These are phyloP conservation scores for Hura crepitans DNA, from an alignment of 441 rosid species.

Conservation along the genomic window DNA sequence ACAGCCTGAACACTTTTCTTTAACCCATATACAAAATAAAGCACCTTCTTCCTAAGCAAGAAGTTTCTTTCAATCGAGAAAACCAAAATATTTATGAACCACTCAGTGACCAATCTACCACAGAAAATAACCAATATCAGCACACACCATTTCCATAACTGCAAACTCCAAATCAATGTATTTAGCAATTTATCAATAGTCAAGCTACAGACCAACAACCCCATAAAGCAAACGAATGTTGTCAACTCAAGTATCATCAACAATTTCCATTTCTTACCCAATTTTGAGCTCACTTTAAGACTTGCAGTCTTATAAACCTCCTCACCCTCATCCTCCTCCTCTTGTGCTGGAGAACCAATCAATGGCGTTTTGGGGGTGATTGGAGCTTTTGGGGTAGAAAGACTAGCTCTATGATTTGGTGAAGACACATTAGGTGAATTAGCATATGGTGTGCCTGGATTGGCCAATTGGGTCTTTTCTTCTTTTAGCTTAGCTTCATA, in stretches of 20 bases:
- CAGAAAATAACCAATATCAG: slow-evolving; percentile 43
- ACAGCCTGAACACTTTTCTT: slow-evolving; percentile 44
- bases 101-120: slow-evolving; percentile 44
- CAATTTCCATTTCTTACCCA: slow-evolving; percentile 34
- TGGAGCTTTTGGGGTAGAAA: slow-evolving; percentile 31
- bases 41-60: slow-evolving; percentile 51
- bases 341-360: slow-evolving; percentile 25
- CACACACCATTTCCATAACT: slow-evolving; percentile 60
- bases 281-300: slow-evolving; percentile 28
- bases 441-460: slow-evolving; percentile 26
- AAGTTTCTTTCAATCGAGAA: slow-evolving; percentile 49
- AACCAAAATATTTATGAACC: slow-evolving; percentile 42
- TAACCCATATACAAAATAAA: slow-evolving; percentile 50
- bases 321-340: slow-evolving; percentile 48
- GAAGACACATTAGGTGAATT: slow-evolving; percentile 34
- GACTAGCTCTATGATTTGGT: slow-evolving; percentile 16
- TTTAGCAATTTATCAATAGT: slow-evolving; percentile 31
- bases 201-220: slow-evolving; percentile 54
- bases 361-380: slow-evolving; percentile 50
- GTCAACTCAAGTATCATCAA: slow-evolving; percentile 41
- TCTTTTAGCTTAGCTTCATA: slow-evolving; percentile 26
- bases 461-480: slow-evolving; percentile 24
- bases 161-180: slow-evolving; percentile 39
- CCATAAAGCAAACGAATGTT: slow-evolving; percentile 32
- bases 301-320: slow-evolving; percentile 48